phyloP scores from a whole-genome alignment of 768 basidiomycete genomes.

The Strobilomyces dryophilus region DNA sequence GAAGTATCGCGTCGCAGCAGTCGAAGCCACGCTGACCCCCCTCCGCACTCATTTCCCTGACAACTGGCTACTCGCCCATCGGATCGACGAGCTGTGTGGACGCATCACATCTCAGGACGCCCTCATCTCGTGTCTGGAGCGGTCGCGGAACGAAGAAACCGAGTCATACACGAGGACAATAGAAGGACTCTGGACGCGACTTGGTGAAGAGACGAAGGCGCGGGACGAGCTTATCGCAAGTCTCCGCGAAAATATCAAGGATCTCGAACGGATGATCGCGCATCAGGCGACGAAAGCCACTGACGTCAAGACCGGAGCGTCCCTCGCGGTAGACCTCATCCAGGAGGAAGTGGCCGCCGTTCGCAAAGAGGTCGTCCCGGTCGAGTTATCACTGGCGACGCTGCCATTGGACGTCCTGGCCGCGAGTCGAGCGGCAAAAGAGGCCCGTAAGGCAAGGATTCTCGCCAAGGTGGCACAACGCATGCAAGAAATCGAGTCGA shows the following conservation, averaged over 20 bases:
- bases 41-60: background rate
- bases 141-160: conserved; percentile 4
- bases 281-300: conserved; percentile 13
- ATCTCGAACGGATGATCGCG: conserved; percentile 2
- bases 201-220: conserved; percentile 1
- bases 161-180: conserved; percentile 3
- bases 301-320: conserved; percentile 13
- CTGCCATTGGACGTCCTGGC: background rate
- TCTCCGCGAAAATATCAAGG: conserved; percentile 3
- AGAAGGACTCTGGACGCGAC: conserved; percentile 9
- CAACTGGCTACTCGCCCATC: conserved; percentile 3
- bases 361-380: conserved; percentile 5
- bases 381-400: conserved; percentile 1
- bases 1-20: conserved; percentile 13
- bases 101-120: conserved; percentile 10
- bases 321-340: conserved; percentile 15
- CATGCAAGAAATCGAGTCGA: background rate
- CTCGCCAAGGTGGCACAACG: background rate
- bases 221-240: conserved; percentile 1
- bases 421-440: conserved; percentile 3
- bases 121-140: conserved; percentile 7
- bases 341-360: conserved; percentile 11
- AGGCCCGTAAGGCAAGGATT: background rate
- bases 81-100: conserved; percentile 6
- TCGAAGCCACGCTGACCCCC: conserved; percentile 8